Evolutionary conservation across 257 asterid species (phyloP), one percentile per base, ranked within the genome.

Genomic region (Solanum clarkiae): DNA sequence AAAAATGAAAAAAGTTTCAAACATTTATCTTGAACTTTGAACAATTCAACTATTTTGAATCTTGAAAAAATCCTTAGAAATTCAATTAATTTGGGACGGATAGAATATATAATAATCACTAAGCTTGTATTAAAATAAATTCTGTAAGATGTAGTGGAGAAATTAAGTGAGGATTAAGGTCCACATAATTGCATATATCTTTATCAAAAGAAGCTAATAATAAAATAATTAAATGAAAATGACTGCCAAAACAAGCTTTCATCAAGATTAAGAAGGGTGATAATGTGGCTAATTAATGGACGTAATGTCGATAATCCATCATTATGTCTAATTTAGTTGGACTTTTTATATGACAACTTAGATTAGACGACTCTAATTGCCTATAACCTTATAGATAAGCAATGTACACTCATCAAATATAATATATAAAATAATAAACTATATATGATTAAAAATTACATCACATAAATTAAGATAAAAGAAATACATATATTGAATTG

Each of bases 201-300:
- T 51, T 51, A 26, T 17, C 63, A 26, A 24, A 51, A 77, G 63
- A 26, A 77, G 14, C 9, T 75, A 77, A 24, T 51, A 14, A 0
- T 51, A 14, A 0, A 77, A 77, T 26, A 51, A 77, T 77, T 51
- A 75, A 51, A 53, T 77, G 82, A 77, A 77, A 77, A 77, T 77
- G 82, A 77, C 47, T 51, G 82, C 45, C 63, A 77, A 26, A 15
- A 75, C 82, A 49, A 75, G 62, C 15, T 75, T 75, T n/a, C 3
- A 83, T 56, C 75, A 86, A 80, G 72, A 82, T 88, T 86, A 66
- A 86, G 86, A 84, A 88, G 63, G 82, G 81, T 84, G 85, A 81
- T 84, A 29, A 63, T 63, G 89, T 59, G 62, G 84, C 59, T 68
- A 84, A 83, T 69, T 68, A 84, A 80, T 69, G 80, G 86, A 89